Conservation (phyloP, 257 asterid species). For the Solanum megistacrolobum region DNA sequence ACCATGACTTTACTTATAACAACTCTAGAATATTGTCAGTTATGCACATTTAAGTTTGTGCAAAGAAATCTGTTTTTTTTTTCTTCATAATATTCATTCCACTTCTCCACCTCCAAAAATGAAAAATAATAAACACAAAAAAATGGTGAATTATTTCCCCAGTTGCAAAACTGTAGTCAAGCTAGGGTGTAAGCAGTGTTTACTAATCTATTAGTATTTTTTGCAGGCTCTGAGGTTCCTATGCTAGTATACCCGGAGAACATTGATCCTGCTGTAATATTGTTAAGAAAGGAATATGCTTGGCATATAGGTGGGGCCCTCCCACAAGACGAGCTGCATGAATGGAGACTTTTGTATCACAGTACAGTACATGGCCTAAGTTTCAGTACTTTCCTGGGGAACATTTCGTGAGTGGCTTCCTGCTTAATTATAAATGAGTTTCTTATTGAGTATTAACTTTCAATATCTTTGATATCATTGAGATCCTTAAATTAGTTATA, state of each 20-base stretch:
- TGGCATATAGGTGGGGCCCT: slow-evolving; percentile 92
- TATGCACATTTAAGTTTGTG: neutral
- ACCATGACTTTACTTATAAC: neutral
- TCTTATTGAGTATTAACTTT: neutral
- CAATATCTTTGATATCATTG: neutral
- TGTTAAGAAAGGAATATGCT: slow-evolving; percentile 76
- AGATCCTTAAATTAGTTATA: neutral
- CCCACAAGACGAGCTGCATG: slow-evolving; percentile 44
- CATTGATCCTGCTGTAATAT: slow-evolving; percentile 37
- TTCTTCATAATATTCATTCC: neutral
- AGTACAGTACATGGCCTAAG: slow-evolving; percentile 75
- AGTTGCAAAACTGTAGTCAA: neutral
- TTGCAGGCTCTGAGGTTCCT: slow-evolving; percentile 71
- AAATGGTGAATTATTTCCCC: neutral
- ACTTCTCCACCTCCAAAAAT: neutral
- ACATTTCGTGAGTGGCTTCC: slow-evolving; percentile 53
- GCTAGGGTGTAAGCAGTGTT: neutral
- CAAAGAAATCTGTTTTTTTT: neutral
- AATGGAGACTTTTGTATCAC: slow-evolving; percentile 88
- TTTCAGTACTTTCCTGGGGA: slow-evolving; percentile 81
- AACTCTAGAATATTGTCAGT: neutral
- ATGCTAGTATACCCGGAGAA: slow-evolving; percentile 26
- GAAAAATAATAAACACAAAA: neutral
- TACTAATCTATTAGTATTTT: slow-evolving; percentile 6
- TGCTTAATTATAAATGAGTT: neutral